These are phyloP conservation scores for Nemania sp. DNA, from an alignment of 2,329 filamentous ascomycete species.

Conservation along the genomic window DNA sequence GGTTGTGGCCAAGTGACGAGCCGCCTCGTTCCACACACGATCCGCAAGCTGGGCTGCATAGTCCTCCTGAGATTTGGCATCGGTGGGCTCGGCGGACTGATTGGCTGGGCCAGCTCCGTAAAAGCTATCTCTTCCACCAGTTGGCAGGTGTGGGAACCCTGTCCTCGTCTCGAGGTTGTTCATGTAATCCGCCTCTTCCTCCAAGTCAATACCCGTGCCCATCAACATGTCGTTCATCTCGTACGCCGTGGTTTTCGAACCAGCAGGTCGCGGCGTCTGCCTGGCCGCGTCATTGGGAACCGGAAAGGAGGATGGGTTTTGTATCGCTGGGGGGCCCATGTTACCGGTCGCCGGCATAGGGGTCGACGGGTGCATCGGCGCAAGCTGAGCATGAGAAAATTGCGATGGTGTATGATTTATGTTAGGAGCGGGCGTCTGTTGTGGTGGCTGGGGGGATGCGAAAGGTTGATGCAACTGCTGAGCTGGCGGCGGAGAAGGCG, in stretches of 20 bases:
- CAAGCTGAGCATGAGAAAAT: conserved; percentile 39
- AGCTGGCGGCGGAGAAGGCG: conserved; percentile 21
- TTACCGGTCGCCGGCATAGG: conserved; percentile 35
- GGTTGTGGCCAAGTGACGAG: conserved; percentile 61
- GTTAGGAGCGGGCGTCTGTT: conserved; percentile 31
- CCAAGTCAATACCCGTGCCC: conserved; percentile 83
- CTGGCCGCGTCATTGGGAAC: conserved; percentile 40
- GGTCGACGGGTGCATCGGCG: conserved; percentile 28
- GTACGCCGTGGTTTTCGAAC: conserved; percentile 66
- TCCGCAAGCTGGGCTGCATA: conserved; percentile 68
- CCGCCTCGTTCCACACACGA: conserved; percentile 68
- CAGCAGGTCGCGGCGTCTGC: conserved; percentile 64
- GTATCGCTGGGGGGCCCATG: conserved; percentile 41
- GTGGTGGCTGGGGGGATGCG: conserved; percentile 5
- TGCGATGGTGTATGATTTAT: conserved; percentile 28
- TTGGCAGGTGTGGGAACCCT: conserved; percentile 59
- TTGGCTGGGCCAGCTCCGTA: conserved; percentile 70
- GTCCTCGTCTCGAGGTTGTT: conserved; percentile 64
- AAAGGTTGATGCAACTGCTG: conserved; percentile 19
- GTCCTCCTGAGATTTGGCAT: conserved; percentile 61
- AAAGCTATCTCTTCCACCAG: conserved; percentile 61
- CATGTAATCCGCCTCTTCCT: conserved; percentile 83
- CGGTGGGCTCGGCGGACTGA: conserved; percentile 57
- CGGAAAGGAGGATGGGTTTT: conserved; percentile 30
- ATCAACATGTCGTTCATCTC: conserved; percentile 84